Evolutionary conservation across 352 stramenopile species (phyloP).

Genomic region (Blastocystis sp.): DNA sequence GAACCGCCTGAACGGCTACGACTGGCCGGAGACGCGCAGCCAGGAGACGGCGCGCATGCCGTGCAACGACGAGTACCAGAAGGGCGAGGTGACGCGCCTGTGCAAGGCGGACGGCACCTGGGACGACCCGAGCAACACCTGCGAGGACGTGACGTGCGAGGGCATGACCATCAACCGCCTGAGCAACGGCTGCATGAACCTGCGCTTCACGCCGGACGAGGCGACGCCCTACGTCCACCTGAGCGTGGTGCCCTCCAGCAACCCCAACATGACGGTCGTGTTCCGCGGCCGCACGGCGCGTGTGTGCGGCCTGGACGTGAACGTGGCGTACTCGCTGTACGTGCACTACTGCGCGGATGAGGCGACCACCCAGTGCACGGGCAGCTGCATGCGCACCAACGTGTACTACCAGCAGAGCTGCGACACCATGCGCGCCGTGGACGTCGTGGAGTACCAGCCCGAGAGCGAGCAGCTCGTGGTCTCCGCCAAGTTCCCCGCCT

Average conservation of each 20-base stretch:
- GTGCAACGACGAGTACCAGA: constrained; percentile 40
- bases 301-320: constrained; percentile 32
- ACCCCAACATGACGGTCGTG: not conserved
- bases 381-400: constrained; percentile 19
- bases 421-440: constrained; percentile 3
- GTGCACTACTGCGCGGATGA: constrained; percentile 39
- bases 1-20: not conserved
- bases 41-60: not conserved
- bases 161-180: not conserved
- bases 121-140: constrained; percentile 32
- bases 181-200: constrained; percentile 5
- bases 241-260: not conserved
- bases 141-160: not conserved
- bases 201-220: not conserved
- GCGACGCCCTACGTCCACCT: not conserved
- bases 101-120: constrained; percentile 38
- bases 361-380: not conserved
- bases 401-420: constrained; percentile 51
- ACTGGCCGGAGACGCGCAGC: constrained; percentile 48
- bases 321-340: constrained; percentile 38
- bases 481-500: constrained; percentile 14
- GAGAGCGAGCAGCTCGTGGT: not conserved
- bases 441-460: not conserved
- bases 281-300: not conserved
- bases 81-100: constrained; percentile 10